Evolutionary conservation across 371 early-diverging fungal species (phyloP).

Genomic region (Parasitella parasitica): DNA sequence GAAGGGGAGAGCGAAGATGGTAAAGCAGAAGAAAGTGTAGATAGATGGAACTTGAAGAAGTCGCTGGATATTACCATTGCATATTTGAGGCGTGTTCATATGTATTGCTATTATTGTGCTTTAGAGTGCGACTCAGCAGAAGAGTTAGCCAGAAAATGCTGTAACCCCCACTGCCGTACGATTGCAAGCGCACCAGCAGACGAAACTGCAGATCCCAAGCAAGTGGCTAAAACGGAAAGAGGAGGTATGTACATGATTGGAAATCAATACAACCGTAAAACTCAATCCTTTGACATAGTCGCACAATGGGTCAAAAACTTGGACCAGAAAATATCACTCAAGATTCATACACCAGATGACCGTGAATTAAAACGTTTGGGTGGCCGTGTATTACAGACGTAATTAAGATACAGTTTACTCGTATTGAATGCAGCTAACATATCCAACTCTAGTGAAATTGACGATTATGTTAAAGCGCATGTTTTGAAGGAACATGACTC

Average conservation of each 20-base stretch:
- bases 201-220: constrained; percentile 23
- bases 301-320: constrained; percentile 60
- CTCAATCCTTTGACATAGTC: constrained; percentile 22
- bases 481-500: constrained; percentile 73
- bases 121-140: constrained; percentile 79
- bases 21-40: constrained; percentile 19
- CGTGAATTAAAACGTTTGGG: constrained; percentile 71
- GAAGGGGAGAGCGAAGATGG: constrained; percentile 17
- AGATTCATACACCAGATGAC: constrained; percentile 63
- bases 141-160: constrained; percentile 80
- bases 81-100: constrained; percentile 89
- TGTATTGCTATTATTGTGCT: constrained; percentile 93
- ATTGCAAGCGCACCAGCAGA: constrained; percentile 17
- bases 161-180: constrained; percentile 67
- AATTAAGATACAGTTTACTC: constrained; percentile 12
- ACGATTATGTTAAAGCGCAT: constrained; percentile 55
- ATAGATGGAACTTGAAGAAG: constrained; percentile 48
- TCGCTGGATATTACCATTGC: constrained; percentile 79
- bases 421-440: not conserved
- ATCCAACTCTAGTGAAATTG: constrained; percentile 36
- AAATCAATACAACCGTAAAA: no score
- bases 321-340: constrained; percentile 65
- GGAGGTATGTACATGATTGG: constrained; percentile 12
- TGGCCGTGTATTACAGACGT: constrained; percentile 73
- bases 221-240: constrained; percentile 23